Conservation (phyloP, 139 green algal genomes). For the Volvox reticuliferus region DNA sequence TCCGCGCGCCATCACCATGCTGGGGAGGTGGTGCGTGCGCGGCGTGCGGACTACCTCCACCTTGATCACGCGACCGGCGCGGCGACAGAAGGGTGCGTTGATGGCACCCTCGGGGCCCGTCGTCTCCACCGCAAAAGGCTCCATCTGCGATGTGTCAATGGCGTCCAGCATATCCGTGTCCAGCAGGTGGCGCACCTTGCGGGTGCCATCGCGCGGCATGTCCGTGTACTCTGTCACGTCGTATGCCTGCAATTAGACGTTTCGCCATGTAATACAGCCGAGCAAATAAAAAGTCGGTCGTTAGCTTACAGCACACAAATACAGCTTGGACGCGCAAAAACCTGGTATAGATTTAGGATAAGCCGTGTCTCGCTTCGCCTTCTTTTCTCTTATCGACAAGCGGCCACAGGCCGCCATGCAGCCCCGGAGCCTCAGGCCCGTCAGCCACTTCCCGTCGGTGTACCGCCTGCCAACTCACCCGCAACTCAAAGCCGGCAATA, state of each 20-base stretch:
- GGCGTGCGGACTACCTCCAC: constrained; percentile 31
- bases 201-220: constrained; percentile 24
- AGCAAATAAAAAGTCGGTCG: no score
- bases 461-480: neutral
- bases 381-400: no score
- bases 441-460: neutral
- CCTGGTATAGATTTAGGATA: no score
- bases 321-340: neutral
- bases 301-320: neutral
- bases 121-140: constrained; percentile 37
- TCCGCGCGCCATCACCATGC: constrained; percentile 32
- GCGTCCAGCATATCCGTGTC: constrained; percentile 42
- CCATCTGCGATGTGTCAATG: constrained; percentile 3
- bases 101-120: constrained; percentile 36
- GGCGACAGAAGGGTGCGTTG: constrained; percentile 33
- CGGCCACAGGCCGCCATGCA: no score
- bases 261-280: no score
- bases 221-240: constrained; percentile 51
- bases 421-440: neutral
- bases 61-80: constrained; percentile 47
- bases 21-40: constrained; percentile 42
- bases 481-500: constrained; percentile 48
- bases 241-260: constrained; percentile 32
- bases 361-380: no score
- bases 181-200: constrained; percentile 31